A percentile compares a stretch with the other conserved stretches of the same genome.
phyloP scores from a whole-genome alignment of 108 stramenopile species.

The Schizochytrium sp. region DNA sequence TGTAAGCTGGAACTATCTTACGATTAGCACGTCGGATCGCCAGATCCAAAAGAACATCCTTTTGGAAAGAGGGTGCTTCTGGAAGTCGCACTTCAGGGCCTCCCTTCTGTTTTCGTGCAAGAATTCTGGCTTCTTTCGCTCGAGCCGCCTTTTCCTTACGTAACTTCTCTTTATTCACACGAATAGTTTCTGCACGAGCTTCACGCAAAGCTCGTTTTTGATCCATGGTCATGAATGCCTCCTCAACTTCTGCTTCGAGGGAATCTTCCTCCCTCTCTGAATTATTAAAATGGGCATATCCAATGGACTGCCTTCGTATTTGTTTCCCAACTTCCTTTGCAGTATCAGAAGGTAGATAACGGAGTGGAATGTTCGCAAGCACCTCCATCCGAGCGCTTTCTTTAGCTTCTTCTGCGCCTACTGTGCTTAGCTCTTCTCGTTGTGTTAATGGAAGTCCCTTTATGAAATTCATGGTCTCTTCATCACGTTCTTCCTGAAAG shows the following conservation, averaged over 20 bases:
- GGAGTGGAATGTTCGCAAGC: neutral
- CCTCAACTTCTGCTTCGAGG: neutral
- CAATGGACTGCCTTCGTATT: neutral
- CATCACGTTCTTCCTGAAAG: neutral
- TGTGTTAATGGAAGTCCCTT: neutral
- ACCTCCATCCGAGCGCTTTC: neutral
- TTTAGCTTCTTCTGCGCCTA: neutral
- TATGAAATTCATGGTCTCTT: slow-evolving; percentile 5
- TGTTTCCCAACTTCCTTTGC: neutral
- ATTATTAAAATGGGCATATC: neutral
- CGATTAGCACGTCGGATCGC: neutral
- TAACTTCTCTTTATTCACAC: neutral
- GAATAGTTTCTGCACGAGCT: neutral
- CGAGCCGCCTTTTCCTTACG: slow-evolving; percentile 12
- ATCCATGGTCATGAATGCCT: neutral
- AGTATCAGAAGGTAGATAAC: neutral
- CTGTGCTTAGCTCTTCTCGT: neutral
- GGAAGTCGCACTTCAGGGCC: neutral
- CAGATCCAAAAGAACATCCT: neutral
- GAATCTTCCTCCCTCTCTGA: neutral
- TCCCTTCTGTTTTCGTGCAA: neutral
- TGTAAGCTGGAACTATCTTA: neutral
- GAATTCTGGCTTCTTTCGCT: neutral
- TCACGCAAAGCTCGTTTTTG: neutral
- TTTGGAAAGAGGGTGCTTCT: neutral